Base-by-base conservation (phyloP, 176 grass and related monocot genomes). In the Ananas comosus region DNA sequence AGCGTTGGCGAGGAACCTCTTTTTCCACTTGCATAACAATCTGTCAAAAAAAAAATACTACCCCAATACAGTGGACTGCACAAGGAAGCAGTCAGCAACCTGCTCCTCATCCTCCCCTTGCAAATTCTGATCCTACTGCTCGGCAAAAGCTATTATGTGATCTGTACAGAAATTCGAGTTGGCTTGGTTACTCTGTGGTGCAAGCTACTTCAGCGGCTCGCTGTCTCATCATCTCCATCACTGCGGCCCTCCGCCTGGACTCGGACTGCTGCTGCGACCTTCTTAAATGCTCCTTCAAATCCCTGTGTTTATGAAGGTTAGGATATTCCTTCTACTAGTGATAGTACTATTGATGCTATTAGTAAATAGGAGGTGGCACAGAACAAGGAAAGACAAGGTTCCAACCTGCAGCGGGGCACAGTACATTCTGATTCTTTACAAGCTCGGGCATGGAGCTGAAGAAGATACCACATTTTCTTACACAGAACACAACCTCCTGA, bases 191-290 rank as follows among this genome's bases (percentile, higher is more conserved):
- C 72, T 87, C 81, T 51, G 76, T 74, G 23, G 72, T 88, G 70
- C 80, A 85, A 51, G 93, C 88, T 64, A 96, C 85, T 81, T 96
- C 92, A 1, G 88, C 92, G 48, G 88, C 86, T 77, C 93, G 91
- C 48, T 97, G 89, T 72, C 93, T 97, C 93, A 97, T 92, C 94
- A 97, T 97, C 79, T 99, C 95, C 78, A 92, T 99, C 52, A 99
- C 90, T 65, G 95, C 95, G 88, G 95, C 95, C 64, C 95, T 85
- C 70, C 90, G 86, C 64, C 95, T 81, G 18, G 95, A 99, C 81
- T 99, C 95, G 25, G 95, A 88, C 73, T 94, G 95, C 61, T 99
- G 95, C 64, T 99, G 95, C 78, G 91, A 87, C 57, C 95, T 86
- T 90, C 86, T 82, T 68, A 94, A 65, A 78, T 99, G 90, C 73